Evolutionary conservation across 1,139 yeast genomes (phyloP).

Genomic region (Hansenula sp.): DNA sequence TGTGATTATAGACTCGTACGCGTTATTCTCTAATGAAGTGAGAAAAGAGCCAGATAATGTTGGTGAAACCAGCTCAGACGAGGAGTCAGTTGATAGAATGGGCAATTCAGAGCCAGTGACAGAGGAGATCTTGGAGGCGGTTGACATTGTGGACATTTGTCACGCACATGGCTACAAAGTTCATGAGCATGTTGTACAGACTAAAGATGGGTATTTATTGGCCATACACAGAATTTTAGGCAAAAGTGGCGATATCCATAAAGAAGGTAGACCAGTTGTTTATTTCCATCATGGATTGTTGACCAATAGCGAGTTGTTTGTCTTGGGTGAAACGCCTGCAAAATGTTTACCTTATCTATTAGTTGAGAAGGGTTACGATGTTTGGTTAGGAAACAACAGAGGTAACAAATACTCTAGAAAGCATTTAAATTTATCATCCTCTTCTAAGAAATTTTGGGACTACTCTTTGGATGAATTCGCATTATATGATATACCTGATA

Average conservation of each 20-base stretch:
- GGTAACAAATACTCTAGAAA: constrained; percentile 80
- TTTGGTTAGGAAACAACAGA: constrained; percentile 85
- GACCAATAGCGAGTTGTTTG: constrained; percentile 83
- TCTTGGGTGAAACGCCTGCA: constrained; percentile 43
- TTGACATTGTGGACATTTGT: constrained; percentile 56
- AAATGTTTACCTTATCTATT: constrained; percentile 65
- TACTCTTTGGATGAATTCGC: constrained; percentile 86
- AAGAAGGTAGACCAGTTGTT: constrained; percentile 42
- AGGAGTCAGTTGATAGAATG: constrained; percentile 11
- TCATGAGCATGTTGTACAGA: constrained; percentile 63
- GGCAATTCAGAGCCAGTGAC: background rate
- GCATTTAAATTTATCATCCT: constrained; percentile 35
- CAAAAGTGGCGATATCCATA: constrained; percentile 21
- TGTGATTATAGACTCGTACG: background rate
- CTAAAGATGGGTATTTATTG: constrained; percentile 43
- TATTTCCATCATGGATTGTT: constrained; percentile 84
- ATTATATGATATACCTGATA: constrained; percentile 73
- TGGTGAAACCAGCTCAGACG: background rate
- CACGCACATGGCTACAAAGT: constrained; percentile 52
- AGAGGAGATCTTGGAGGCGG: constrained; percentile 24
- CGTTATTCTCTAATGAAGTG: background rate
- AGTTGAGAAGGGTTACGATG: constrained; percentile 77
- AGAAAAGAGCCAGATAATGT: constrained; percentile 2
- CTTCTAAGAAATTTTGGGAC: constrained; percentile 65
- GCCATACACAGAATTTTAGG: constrained; percentile 44